These are phyloP conservation scores for Microstegium vimineum DNA, from an alignment of 176 grass and related monocot species.

Conservation along the genomic window DNA sequence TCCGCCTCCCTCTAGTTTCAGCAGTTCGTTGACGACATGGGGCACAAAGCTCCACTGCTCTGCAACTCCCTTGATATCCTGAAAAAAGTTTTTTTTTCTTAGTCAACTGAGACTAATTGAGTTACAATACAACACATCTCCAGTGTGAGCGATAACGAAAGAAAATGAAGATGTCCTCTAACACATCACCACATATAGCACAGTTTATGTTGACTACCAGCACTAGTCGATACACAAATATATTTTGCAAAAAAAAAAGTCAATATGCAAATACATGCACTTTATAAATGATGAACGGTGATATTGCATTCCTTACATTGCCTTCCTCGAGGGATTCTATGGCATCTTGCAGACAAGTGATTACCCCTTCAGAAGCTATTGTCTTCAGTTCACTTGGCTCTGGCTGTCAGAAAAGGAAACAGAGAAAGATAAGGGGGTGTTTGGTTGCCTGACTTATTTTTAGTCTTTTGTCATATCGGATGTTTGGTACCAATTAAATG, in stretches of 20 bases:
- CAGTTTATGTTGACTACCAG: neutral
- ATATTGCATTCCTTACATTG: slow-evolving; percentile 46
- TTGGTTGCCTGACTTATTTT: no score
- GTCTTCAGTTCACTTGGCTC: slow-evolving; percentile 65
- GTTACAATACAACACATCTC: neutral
- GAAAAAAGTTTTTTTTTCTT: slow-evolving; percentile 2
- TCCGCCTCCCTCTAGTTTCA: slow-evolving; percentile 40
- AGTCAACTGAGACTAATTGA: slow-evolving; percentile 6
- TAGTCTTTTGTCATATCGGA: no score
- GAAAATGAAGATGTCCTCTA: neutral
- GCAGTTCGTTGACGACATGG: slow-evolving; percentile 57
- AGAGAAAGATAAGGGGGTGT: neutral
- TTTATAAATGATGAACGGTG: neutral
- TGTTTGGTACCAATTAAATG: no score
- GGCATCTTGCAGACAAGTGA: slow-evolving; percentile 87
- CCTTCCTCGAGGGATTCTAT: slow-evolving; percentile 78
- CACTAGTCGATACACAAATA: neutral
- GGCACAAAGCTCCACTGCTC: slow-evolving; percentile 89
- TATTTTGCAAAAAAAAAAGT: neutral
- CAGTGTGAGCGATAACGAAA: neutral
- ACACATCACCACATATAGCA: neutral
- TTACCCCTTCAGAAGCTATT: slow-evolving; percentile 83
- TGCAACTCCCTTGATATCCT: slow-evolving; percentile 56
- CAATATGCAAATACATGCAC: neutral
- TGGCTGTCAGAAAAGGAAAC: slow-evolving; percentile 50